Percentiles rank a stretch among this genome's conserved stretches.
These are phyloP conservation scores for Ophiostoma perfectum DNA, from an alignment of 2,329 filamentous ascomycete genomes.

Conservation along the genomic window DNA sequence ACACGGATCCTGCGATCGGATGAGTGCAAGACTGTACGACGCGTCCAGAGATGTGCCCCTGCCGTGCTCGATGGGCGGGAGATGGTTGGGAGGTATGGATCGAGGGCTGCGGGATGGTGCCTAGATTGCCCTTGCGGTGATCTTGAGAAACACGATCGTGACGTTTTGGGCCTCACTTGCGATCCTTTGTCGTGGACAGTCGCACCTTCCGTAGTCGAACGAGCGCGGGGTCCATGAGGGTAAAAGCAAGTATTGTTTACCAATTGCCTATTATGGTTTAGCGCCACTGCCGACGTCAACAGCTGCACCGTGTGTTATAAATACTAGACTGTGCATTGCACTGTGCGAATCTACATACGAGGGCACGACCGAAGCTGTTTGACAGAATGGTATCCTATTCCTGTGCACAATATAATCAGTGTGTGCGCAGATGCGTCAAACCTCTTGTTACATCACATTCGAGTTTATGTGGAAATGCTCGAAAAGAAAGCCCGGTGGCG, in stretches of 20 bases:
- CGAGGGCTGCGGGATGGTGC: neutral
- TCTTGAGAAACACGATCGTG: neutral
- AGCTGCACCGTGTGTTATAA: neutral
- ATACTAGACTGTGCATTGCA: neutral
- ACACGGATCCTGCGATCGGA: neutral
- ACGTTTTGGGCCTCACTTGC: neutral
- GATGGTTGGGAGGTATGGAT: neutral
- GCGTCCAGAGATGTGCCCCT: neutral
- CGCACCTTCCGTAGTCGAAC: neutral
- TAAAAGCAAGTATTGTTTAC: constrained; percentile 9
- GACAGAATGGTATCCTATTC: too few species aligned
- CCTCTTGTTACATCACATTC: neutral
- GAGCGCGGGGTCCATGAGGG: constrained; percentile 4
- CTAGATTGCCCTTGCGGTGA: neutral
- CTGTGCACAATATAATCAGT: too few species aligned
- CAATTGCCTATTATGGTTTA: constrained; percentile 9
- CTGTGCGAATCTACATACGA: neutral
- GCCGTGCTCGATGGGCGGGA: neutral
- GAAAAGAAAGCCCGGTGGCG: neutral
- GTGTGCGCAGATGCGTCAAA: too few species aligned
- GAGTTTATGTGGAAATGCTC: too few species aligned
- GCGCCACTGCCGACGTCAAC: neutral
- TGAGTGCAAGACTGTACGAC: neutral
- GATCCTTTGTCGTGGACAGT: constrained; percentile 2
- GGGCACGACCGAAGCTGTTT: neutral